Percentiles rank a stretch among this genome's conserved stretches.
Evolutionary conservation across 441 rosid genomes (phyloP).

Genomic region (Pelargonium cotyledonis): DNA sequence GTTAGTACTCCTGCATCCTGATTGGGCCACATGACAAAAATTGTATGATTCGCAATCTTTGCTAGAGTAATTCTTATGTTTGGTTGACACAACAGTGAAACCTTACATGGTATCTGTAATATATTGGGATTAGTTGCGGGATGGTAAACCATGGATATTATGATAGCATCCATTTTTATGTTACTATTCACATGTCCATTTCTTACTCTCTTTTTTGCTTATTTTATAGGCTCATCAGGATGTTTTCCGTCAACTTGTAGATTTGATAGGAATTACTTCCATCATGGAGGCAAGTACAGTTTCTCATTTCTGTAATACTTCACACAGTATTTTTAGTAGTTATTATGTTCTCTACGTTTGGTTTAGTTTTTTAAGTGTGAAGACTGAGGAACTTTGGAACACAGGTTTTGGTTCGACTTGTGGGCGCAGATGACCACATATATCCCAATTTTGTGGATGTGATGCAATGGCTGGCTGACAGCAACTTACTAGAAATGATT

Average conservation of each 20-base stretch:
- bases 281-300: slow-evolving; percentile 76
- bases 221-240: slow-evolving; percentile 68
- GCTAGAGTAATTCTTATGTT: not conserved
- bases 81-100: not conserved
- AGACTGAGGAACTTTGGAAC: slow-evolving; percentile 4
- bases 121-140: not conserved
- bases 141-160: no score
- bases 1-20: no score
- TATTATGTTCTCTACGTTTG: slow-evolving; percentile 11
- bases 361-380: slow-evolving; percentile 22
- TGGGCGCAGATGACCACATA: slow-evolving; percentile 89
- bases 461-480: slow-evolving; percentile 95
- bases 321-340: slow-evolving; percentile 10
- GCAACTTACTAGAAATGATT: slow-evolving; percentile 86
- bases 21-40: slow-evolving; percentile 1
- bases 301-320: slow-evolving; percentile 10
- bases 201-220: slow-evolving; percentile 2
- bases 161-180: not conserved
- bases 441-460: slow-evolving; percentile 92
- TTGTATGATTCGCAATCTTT: not conserved
- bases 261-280: slow-evolving; percentile 93
- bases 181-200: not conserved
- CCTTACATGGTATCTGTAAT: not conserved
- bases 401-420: slow-evolving; percentile 89
- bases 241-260: slow-evolving; percentile 70